Base-by-base conservation (phyloP, 2,329 filamentous ascomycete species). In the Phialophora verrucosa region DNA sequence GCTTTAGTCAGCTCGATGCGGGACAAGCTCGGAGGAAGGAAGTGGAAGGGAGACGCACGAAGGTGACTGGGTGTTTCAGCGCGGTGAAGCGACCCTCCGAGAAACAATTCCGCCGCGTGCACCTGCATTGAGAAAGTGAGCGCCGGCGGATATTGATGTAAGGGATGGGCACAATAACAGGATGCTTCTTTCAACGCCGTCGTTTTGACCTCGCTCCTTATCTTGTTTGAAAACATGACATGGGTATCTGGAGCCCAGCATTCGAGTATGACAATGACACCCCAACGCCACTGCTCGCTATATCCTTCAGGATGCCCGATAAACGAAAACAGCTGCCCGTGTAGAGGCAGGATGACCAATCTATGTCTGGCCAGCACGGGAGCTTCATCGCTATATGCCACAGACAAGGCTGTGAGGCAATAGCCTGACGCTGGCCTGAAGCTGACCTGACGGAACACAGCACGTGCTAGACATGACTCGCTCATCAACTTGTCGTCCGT, bases 401-500 rank as follows among this genome's bases (percentile, higher is more conserved):
- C 38, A 7, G 38, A 42, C 38, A 42, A 17, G 38, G n/a, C 38
- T n/a, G 38, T 42, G 38, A n/a, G 14, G 38, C 38, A 42, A 42
- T 17, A 42, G 17, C 38, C 6, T 7, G 17, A 44, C 38, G 17
- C 1, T n/a, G 17, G n/a, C 17, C 17, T 20, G 38, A n/a, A 20
- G 38, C 1, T 8, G 38, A n/a, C 38, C 14, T n/a, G 35, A 2
- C 35, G 4, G 14, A 42, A 17, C 35, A 12, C 11, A 17, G 35
- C 1, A 42, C 4, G 12, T 42, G 2, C 3, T 6, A 17, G 47
- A 20, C 12, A 20, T 25, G 23, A n/a, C 14, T 51, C 49, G 17
- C 8, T 67, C 54, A 68, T 25, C 64, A 59, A 58, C 63, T 68
- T 7, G 61, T 35, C 8, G 66, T 63, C 44, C 66, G 51, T 25